Base-by-base conservation (phyloP, 495 filamentous ascomycete species). In the Aspergillus conjunctus region DNA sequence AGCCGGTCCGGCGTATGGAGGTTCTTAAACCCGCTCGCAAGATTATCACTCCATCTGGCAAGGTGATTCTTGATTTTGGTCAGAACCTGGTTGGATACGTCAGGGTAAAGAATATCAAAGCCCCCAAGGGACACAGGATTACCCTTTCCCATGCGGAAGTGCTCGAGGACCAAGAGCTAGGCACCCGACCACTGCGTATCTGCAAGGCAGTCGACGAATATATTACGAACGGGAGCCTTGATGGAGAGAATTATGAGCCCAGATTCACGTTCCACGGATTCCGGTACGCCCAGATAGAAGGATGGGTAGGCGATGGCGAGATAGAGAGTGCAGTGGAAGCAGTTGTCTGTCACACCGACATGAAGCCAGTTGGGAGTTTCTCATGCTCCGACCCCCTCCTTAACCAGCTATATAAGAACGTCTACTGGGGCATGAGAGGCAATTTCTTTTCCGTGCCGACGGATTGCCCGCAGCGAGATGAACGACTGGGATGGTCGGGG, bases 401-500 rank as follows among this genome's bases (percentile, higher is more conserved):
- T 18, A 85, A 83, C 46, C 68, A 79, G 58, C 73, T 85, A 0
- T 55, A 83, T 50, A 22, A 71, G 9, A 86, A 86, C 49, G 73
- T 82, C 1, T 65, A 64, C 32, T 83, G 81, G 82, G 74, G 75
- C 17, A 83, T 85, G 79, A 75, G 75, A 15, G 80, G 81, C 0
- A 85, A 86, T 48, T 86, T 86, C 54, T 70, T 86, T 58, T 72
- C 70, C 31, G 68, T 85, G 0, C 82, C 83, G 6, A 85, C 79
- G 0, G 82, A 85, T 58, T 85, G 82, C 58, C 81, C 82, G 0
- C 80, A 83, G 60, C 73, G 83, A 30, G 83, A 86, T 52, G 83
- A 86, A 67, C 75, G 83, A 3, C 63, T 86, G 3, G 82, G 83
- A 1, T 85, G 83, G 83, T 84, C 82, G 0, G 83, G 83, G 5